Base-by-base conservation (phyloP, 306 rosid species). In the Prunus fruticosa region DNA sequence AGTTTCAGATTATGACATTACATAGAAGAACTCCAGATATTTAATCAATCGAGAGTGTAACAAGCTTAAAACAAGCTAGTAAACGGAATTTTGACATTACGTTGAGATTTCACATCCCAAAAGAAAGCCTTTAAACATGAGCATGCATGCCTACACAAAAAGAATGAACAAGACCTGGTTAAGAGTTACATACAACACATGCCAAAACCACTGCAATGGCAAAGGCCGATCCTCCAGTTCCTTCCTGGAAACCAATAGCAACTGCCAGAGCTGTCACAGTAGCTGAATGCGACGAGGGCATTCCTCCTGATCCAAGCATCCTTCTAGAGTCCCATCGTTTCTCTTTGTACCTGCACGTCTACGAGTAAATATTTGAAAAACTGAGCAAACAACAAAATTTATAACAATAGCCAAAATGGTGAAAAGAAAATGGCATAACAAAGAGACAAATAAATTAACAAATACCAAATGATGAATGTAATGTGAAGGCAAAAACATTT, bases 261-360 rank as follows among this genome's bases (percentile, higher is more conserved):
- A 73, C 82, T 23, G 86, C 83, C 14, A 85, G 81, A 5, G 88
- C 82, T 27, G 79, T 75, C 69, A 85, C 88, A 46, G 88, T 82
- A 1, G 88, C 76, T 10, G 88, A 85, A 79, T 85, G 88, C 23
- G 88, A 85, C 3, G 88, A 85, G 22, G 88, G 88, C 88, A 85
- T 85, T 78, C 88, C 88, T 60, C 88, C 86, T 20, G 88, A 85
- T 57, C 87, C 84, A n/a, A 85, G 88, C 86, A 85, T 78, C 77
- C 86, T 82, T 54, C 76, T 79, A 23, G 88, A 85, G 72, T 85
- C 88, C 88, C 88, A 85, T 81, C 83, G 75, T 78, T 76, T 85
- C 77, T 85, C 88, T 72, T 81, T 85, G 81, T 64, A 85, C 88
- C 88, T 85, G 69, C 85, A 74, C 25, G 64, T 79, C 61, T 67